Percentiles rank a stretch among this genome's conserved stretches.
Conservation (phyloP, 2,329 filamentous ascomycete genomes). For the Stagonosporopsis tanaceti region DNA sequence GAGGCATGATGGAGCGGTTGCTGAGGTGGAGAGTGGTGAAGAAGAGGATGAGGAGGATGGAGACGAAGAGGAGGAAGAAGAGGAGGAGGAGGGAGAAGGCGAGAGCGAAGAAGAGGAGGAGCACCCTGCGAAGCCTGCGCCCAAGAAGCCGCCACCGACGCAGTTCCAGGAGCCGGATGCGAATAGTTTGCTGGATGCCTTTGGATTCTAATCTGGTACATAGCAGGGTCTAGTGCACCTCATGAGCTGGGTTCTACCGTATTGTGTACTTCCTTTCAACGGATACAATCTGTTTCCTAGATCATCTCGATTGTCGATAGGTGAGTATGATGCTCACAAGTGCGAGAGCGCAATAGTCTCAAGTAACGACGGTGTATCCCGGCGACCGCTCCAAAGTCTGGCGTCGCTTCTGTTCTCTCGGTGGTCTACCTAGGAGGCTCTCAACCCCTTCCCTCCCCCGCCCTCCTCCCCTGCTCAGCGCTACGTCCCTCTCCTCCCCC, state of each 20-base stretch:
- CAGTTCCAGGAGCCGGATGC: constrained; percentile 93
- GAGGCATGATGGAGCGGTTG: constrained; percentile 25
- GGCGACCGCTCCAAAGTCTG: not conserved
- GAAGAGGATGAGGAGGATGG: constrained; percentile 49
- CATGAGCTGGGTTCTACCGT: not conserved
- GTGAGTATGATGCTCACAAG: not conserved
- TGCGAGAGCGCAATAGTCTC: not conserved
- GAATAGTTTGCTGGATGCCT: constrained; percentile 86
- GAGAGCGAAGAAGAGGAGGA: constrained; percentile 45
- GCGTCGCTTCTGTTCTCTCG: not conserved
- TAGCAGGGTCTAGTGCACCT: not conserved
- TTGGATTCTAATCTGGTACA: constrained; percentile 73
- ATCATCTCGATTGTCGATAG: not conserved
- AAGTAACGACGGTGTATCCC: too few relatives aligned
- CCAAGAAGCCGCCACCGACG: constrained; percentile 70
- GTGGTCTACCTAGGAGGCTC: not conserved
- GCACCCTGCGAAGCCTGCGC: constrained; percentile 58
- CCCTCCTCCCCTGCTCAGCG: not conserved
- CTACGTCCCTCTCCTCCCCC: not conserved
- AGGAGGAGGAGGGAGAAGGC: constrained; percentile 49
- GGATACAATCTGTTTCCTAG: not conserved
- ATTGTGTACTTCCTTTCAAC: not conserved
- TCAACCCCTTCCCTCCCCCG: not conserved
- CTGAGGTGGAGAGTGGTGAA: constrained; percentile 28
- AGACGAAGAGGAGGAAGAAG: constrained; percentile 29